Percentiles rank a stretch among this genome's conserved stretches.
These are phyloP conservation scores for Lachancea thermotolerans DNA, from an alignment of 805 yeast species.

Conservation along the genomic window DNA sequence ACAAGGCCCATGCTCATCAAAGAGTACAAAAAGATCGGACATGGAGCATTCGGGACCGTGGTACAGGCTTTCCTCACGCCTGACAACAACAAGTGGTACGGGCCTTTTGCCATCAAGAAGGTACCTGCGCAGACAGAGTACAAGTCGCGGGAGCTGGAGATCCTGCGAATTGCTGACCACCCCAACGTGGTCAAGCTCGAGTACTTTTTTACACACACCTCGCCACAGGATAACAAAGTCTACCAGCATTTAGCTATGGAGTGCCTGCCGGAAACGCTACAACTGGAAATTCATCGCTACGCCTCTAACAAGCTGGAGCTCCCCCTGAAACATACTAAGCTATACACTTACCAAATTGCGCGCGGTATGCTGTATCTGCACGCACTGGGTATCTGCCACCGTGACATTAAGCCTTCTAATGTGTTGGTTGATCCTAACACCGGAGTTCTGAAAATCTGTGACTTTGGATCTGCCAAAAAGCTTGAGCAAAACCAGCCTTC, in stretches of 20 bases:
- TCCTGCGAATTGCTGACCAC: slow-evolving; percentile 65
- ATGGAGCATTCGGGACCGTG: slow-evolving; percentile 84
- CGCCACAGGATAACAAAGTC: slow-evolving; percentile 54
- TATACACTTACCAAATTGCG: slow-evolving; percentile 72
- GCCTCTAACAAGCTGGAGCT: slow-evolving; percentile 53
- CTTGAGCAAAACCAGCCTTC: slow-evolving; percentile 77
- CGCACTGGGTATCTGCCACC: slow-evolving; percentile 71
- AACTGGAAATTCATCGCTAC: slow-evolving; percentile 65
- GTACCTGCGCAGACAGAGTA: slow-evolving; percentile 86
- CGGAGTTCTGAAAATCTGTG: slow-evolving; percentile 68
- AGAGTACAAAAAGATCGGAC: slow-evolving; percentile 71
- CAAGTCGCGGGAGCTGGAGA: slow-evolving; percentile 74
- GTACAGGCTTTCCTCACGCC: slow-evolving; percentile 57
- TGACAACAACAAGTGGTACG: slow-evolving; percentile 48
- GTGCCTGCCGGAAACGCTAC: slow-evolving; percentile 75
- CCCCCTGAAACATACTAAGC: slow-evolving; percentile 67
- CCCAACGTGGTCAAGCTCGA: slow-evolving; percentile 70
- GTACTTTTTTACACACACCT: slow-evolving; percentile 63
- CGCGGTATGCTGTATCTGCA: slow-evolving; percentile 79
- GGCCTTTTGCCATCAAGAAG: slow-evolving; percentile 78
- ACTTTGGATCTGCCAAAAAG: slow-evolving; percentile 79
- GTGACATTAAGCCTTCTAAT: slow-evolving; percentile 82
- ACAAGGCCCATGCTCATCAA: slow-evolving; percentile 58
- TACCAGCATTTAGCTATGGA: slow-evolving; percentile 85
- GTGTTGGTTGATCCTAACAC: slow-evolving; percentile 66